These are phyloP conservation scores for Suillus hirtellus DNA, from an alignment of 768 basidiomycete species.

Conservation along the genomic window DNA sequence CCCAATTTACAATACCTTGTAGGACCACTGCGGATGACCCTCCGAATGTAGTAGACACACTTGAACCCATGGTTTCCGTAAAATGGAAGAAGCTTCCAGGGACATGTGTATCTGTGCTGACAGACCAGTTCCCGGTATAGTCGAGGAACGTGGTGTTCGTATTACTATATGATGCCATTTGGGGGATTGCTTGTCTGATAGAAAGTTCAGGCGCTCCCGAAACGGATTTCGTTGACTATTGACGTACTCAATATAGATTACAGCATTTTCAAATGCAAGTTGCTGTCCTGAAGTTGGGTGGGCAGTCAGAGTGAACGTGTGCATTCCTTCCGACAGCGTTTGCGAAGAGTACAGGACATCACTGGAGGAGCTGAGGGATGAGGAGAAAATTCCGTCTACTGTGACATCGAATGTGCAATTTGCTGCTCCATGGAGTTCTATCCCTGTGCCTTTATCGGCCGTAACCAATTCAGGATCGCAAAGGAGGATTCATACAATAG, in stretches of 20 bases:
- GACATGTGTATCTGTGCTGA: slow-evolving; percentile 10
- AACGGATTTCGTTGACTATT: neutral
- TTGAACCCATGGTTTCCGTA: slow-evolving; percentile 10
- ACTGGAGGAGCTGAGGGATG: slow-evolving; percentile 3
- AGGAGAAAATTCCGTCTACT: slow-evolving; percentile 10
- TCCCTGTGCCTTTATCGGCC: slow-evolving; percentile 12
- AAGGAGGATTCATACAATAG: neutral
- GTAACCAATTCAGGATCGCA: neutral
- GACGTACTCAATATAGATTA: slow-evolving; percentile 8
- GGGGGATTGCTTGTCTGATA: slow-evolving; percentile 8
- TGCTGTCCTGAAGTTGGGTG: slow-evolving; percentile 13
- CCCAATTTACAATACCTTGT: slow-evolving; percentile 23
- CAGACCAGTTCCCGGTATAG: slow-evolving; percentile 17
- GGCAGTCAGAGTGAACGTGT: slow-evolving; percentile 15
- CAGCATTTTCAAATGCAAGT: slow-evolving; percentile 14
- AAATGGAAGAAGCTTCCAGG: slow-evolving; percentile 10
- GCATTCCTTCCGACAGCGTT: slow-evolving; percentile 10
- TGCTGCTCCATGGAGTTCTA: slow-evolving; percentile 13
- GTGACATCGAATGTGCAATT: slow-evolving; percentile 17
- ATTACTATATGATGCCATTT: slow-evolving; percentile 9
- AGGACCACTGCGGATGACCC: slow-evolving; percentile 15
- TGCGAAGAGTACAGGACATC: slow-evolving; percentile 10
- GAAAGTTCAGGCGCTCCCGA: neutral
- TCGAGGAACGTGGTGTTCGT: slow-evolving; percentile 18
- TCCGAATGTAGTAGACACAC: slow-evolving; percentile 11